Percentiles rank a stretch among this genome's conserved stretches.
These are phyloP conservation scores for Fraxinus xanthoxyloides DNA, from an alignment of 305 asterid genomes.

Conservation along the genomic window DNA sequence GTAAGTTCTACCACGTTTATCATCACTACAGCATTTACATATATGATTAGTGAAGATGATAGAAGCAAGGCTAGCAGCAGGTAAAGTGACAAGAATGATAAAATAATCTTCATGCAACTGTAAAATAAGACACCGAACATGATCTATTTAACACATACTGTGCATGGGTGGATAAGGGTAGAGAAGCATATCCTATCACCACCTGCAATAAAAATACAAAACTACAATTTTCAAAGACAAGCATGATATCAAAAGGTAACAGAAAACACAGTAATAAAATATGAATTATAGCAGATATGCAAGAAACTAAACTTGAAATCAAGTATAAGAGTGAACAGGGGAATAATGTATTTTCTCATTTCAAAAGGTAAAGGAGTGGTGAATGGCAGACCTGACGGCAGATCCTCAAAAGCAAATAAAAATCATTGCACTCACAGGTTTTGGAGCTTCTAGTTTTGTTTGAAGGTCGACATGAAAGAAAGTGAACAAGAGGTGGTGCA, in stretches of 20 bases:
- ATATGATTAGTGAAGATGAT: background rate
- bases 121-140: conserved; percentile 22
- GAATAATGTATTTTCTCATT: conserved; percentile 12
- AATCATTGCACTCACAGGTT: conserved; percentile 67
- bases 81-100: conserved; percentile 17
- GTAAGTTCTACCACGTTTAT: background rate
- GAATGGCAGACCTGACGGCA: conserved; percentile 20
- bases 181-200: conserved; percentile 89
- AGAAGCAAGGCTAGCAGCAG: conserved; percentile 22
- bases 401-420: conserved; percentile 24
- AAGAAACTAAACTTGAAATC: conserved; percentile 20
- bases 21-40: conserved; percentile 7
- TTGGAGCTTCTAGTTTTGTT: conserved; percentile 93
- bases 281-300: conserved; percentile 19
- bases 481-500: conserved; percentile 94
- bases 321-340: conserved; percentile 14
- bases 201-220: conserved; percentile 61
- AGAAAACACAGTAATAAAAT: conserved; percentile 3
- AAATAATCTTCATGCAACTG: conserved; percentile 16
- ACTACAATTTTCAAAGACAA: conserved; percentile 27
- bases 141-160: conserved; percentile 57
- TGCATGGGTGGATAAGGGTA: conserved; percentile 83
- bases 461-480: conserved; percentile 96
- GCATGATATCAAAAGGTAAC: conserved; percentile 9
- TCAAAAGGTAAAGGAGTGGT: conserved; percentile 12